phyloP scores from a whole-genome alignment of 1,284 basidiomycete genomes.

The Exsudoporus floridanus region DNA sequence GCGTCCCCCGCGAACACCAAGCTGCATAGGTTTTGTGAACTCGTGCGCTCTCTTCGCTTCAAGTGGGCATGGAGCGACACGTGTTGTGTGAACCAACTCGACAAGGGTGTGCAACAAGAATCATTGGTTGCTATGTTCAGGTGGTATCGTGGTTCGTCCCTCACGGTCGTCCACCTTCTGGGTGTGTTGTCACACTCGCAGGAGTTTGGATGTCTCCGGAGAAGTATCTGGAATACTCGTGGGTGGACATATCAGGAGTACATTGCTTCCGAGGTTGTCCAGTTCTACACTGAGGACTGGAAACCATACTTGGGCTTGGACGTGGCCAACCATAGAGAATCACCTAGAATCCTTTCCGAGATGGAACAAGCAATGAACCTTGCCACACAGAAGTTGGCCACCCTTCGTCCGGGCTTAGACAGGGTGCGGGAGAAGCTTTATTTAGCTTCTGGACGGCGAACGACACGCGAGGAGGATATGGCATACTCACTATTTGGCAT shows the following conservation, averaged over 20 bases:
- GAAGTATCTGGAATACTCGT: neutral
- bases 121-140: too few relatives aligned
- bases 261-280: too few relatives aligned
- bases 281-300: too few relatives aligned
- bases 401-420: neutral
- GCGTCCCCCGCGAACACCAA: neutral
- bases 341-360: too few relatives aligned
- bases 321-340: too few relatives aligned
- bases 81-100: neutral
- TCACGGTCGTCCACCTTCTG: neutral
- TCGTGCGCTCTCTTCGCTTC: neutral
- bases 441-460: too few relatives aligned
- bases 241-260: too few relatives aligned
- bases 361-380: too few relatives aligned
- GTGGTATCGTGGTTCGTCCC: neutral
- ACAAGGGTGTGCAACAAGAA: too few relatives aligned
- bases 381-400: neutral
- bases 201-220: neutral
- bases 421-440: neutral
- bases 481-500: neutral
- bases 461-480: too few relatives aligned
- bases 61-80: constrained; percentile 7
- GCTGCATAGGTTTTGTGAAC: neutral
- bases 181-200: neutral
- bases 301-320: too few relatives aligned